phyloP scores from a whole-genome alignment of 208 protist species.

The Strigomonas culicis region DNA sequence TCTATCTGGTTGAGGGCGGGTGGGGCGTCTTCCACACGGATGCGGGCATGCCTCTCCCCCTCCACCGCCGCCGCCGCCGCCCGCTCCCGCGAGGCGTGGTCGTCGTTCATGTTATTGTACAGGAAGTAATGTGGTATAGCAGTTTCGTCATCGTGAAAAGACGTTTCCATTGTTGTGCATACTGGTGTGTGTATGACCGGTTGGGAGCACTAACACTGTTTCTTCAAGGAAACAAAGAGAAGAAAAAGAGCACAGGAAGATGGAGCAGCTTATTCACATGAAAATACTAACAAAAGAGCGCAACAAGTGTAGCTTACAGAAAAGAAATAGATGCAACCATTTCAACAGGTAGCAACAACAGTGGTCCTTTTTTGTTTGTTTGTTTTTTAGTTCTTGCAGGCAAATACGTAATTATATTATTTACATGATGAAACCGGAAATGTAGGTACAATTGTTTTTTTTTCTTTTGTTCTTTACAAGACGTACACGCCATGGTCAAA shows the following conservation, averaged over 20 bases:
- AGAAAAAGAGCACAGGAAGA: not conserved
- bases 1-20: no score
- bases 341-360: not conserved
- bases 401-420: not conserved
- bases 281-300: no score
- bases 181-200: not conserved
- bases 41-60: no score
- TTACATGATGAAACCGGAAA: not conserved
- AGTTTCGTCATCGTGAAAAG: no score
- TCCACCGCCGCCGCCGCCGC: no score
- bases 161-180: not conserved
- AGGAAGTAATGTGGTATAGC: no score
- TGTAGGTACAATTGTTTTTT: not conserved
- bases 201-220: not conserved
- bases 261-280: no score
- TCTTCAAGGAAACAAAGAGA: not conserved
- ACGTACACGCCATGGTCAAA: constrained; percentile 75
- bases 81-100: no score
- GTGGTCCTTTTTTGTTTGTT: not conserved
- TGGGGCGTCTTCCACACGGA: no score
- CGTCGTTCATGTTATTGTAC: no score
- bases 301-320: no score
- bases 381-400: not conserved
- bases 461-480: constrained; percentile 29
- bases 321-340: not conserved